A percentile compares a stretch with the other conserved stretches of the same genome.
Conservation (phyloP, 1,284 basidiomycete genomes). For the Vanrija sp. region DNA sequence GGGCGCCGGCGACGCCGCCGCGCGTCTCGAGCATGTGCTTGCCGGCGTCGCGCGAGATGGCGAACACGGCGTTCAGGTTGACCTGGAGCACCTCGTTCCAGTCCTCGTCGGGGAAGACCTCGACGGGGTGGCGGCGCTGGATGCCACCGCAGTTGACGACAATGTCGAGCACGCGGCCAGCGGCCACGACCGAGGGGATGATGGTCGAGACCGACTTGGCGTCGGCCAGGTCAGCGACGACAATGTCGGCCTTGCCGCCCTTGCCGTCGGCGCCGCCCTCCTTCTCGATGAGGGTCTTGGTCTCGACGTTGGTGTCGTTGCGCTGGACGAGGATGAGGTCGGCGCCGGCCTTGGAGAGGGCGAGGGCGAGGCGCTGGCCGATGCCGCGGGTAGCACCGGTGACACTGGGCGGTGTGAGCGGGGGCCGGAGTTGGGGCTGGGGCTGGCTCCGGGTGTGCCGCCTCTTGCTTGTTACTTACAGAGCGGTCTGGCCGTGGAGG, state of each 20-base stretch:
- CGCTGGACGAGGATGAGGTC: slow-evolving; percentile 74
- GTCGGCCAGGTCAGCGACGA: slow-evolving; percentile 73
- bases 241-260: slow-evolving; percentile 52
- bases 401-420: slow-evolving; percentile 20
- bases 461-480: slow-evolving; percentile 39
- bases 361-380: slow-evolving; percentile 48
- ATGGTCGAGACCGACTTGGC: slow-evolving; percentile 62
- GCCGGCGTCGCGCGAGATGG: slow-evolving; percentile 49
- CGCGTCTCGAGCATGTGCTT: slow-evolving; percentile 49
- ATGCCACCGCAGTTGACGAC: slow-evolving; percentile 94
- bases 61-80: slow-evolving; percentile 51
- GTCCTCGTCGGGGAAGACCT: slow-evolving; percentile 75
- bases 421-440: no score
- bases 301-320: slow-evolving; percentile 56
- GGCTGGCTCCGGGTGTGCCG: no score
- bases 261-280: slow-evolving; percentile 39
- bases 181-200: slow-evolving; percentile 58
- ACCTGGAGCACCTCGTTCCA: slow-evolving; percentile 76
- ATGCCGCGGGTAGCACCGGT: slow-evolving; percentile 50
- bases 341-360: slow-evolving; percentile 62
- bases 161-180: slow-evolving; percentile 64
- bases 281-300: slow-evolving; percentile 57
- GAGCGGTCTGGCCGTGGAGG: slow-evolving; percentile 51
- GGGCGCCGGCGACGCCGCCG: slow-evolving; percentile 41
- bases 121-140: slow-evolving; percentile 75